Evolutionary conservation across 805 yeast genomes (phyloP).

Genomic region (Starmerella davenportii): DNA sequence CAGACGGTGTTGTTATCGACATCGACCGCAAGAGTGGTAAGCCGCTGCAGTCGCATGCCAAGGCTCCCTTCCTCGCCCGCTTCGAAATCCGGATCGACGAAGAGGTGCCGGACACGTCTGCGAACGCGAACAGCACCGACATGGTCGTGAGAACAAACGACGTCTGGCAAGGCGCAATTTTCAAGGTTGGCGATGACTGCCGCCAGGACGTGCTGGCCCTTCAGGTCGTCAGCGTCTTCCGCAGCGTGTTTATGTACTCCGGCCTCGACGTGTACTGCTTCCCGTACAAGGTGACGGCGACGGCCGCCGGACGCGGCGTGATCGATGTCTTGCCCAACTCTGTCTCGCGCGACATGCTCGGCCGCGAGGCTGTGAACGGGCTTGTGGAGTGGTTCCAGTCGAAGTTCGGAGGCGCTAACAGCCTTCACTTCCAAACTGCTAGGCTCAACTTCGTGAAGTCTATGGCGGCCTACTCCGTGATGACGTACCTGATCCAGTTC

Average conservation of each 20-base stretch:
- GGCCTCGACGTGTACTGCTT: conserved; percentile 83
- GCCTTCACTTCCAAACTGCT: conserved; percentile 78
- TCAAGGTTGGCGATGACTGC: conserved; percentile 98
- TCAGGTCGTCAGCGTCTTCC: conserved; percentile 78
- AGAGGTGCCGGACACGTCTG: conserved; percentile 14
- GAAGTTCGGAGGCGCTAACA: conserved; percentile 86
- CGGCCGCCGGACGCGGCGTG: conserved; percentile 98
- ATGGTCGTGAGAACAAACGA: conserved; percentile 29
- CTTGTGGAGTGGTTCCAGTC: conserved; percentile 78
- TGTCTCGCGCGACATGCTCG: conserved; percentile 92
- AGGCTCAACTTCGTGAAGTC: conserved; percentile 85
- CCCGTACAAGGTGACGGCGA: conserved; percentile 92
- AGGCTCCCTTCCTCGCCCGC: conserved; percentile 96
- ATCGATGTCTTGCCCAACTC: conserved; percentile 94
- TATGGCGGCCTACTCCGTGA: conserved; percentile 78
- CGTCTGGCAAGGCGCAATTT: conserved; percentile 85
- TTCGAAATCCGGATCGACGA: conserved; percentile 53
- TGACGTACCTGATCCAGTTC: conserved; percentile 76
- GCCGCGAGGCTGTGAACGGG: conserved; percentile 97
- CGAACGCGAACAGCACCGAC: conserved; percentile 5
- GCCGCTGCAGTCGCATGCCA: conserved; percentile 95
- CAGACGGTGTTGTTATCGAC: conserved; percentile 85
- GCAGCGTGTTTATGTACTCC: conserved; percentile 71
- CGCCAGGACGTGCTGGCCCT: conserved; percentile 91
- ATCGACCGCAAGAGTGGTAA: conserved; percentile 82